These are phyloP conservation scores for Penicillium sp. DNA, from an alignment of 2,329 filamentous ascomycete genomes.

Conservation along the genomic window DNA sequence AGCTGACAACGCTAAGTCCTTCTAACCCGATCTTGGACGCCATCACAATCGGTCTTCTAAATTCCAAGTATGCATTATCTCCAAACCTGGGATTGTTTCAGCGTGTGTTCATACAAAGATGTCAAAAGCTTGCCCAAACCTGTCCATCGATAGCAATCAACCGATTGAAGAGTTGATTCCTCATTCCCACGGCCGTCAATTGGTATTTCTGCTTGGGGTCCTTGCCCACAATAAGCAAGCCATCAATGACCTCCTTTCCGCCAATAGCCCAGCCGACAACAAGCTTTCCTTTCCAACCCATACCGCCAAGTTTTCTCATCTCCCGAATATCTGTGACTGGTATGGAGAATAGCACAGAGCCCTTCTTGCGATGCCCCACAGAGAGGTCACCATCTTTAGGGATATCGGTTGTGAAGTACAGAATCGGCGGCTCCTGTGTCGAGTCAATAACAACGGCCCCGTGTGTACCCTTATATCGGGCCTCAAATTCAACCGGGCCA, in stretches of 20 bases:
- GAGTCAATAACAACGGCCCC: conserved; percentile 68
- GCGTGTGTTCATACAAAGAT: conserved; percentile 15
- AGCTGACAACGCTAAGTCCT: neutral
- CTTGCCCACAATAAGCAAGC: conserved; percentile 66
- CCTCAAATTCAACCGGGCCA: conserved; percentile 74
- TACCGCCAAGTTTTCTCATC: conserved; percentile 75
- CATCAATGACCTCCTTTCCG: conserved; percentile 74
- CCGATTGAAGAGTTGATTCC: conserved; percentile 82
- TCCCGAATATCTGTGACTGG: conserved; percentile 71
- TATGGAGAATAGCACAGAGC: conserved; percentile 67
- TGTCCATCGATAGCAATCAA: conserved; percentile 75
- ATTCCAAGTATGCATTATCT: conserved; percentile 12
- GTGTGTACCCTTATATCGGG: conserved; percentile 68
- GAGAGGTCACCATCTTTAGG: conserved; percentile 45
- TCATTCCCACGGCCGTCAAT: conserved; percentile 70
- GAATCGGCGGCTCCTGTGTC: conserved; percentile 35
- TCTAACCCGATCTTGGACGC: neutral
- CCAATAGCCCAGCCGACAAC: conserved; percentile 76
- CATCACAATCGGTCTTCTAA: neutral
- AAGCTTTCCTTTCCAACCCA: conserved; percentile 83
- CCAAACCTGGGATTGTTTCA: conserved; percentile 33
- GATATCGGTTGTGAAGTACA: conserved; percentile 64
- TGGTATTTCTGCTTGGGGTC: conserved; percentile 57
- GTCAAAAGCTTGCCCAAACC: conserved; percentile 79
- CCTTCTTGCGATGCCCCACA: conserved; percentile 52